Evolutionary conservation across 2,329 filamentous ascomycete genomes (phyloP).

Genomic region (Myriosclerotinia scirpicola): DNA sequence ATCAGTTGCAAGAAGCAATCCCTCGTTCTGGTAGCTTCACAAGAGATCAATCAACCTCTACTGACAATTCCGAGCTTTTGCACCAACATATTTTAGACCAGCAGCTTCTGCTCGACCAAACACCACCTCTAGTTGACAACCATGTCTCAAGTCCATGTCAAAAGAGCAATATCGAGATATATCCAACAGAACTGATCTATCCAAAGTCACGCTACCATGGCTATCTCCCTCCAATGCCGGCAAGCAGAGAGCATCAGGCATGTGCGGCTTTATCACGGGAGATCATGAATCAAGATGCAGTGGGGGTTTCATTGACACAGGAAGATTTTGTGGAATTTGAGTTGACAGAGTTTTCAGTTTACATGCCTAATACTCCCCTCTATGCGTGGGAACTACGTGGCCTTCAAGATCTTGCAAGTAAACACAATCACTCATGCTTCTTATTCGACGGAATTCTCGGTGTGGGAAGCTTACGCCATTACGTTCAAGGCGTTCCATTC

Average conservation of each 20-base stretch:
- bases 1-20: slow-evolving; percentile 5
- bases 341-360: slow-evolving; percentile 59
- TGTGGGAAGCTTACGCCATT: slow-evolving; percentile 45
- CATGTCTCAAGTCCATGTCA: not conserved
- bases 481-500: slow-evolving; percentile 58
- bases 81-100: not conserved
- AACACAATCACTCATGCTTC: slow-evolving; percentile 43
- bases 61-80: not conserved
- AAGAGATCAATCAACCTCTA: not conserved
- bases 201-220: slow-evolving; percentile 29
- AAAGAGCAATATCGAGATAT: slow-evolving; percentile 10
- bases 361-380: slow-evolving; percentile 42
- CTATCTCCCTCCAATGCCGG: slow-evolving; percentile 25
- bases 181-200: slow-evolving; percentile 15
- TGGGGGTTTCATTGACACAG: not conserved
- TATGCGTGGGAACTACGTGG: slow-evolving; percentile 54
- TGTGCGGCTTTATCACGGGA: slow-evolving; percentile 26
- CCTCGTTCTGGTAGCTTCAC: not conserved
- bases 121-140: not conserved
- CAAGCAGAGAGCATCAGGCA: slow-evolving; percentile 26
- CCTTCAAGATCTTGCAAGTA: slow-evolving; percentile 53
- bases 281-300: not conserved
- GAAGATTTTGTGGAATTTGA: slow-evolving; percentile 47
- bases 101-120: slow-evolving; percentile 1
- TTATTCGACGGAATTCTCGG: slow-evolving; percentile 63